Evolutionary conservation across 176 grass and related monocot species (phyloP), one percentile per base, ranked within the genome.

Genomic region (Poa pratensis): DNA sequence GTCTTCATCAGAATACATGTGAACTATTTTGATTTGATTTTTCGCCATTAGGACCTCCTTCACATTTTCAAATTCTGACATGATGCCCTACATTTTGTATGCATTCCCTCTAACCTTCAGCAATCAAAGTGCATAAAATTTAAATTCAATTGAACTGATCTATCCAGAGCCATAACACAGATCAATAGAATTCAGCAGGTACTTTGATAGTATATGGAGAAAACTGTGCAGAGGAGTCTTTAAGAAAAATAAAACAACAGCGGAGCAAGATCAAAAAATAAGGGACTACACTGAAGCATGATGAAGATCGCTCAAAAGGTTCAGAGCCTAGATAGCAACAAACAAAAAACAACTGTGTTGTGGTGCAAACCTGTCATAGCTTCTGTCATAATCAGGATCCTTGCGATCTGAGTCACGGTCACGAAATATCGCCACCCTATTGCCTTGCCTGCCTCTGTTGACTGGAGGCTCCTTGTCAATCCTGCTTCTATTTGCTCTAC

Each of bases 381-480:
- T 99, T 83, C 97, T 91, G 71, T 99, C 94, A 86, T 99, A 99
- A 79, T 99, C 97, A 86, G 97, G 97, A 96, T 99, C 97, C 80
- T 96, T 99, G 65, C 97, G 86, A 54, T 99, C 97, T 0, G 94
- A 83, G 20, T 99, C 97, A 28, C 91, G 94, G 57, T 99, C 97
- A 50, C 97, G 85, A 80, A 99, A 99, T 82, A 99, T 96, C n/a
- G 97, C 97, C 73, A 99, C 96, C 69, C 92, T 93, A 58, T 77
- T 87, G 65, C 89, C 87, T 22, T 89, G 65, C 80, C 88, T 94
- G 52, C 79, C 75, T 62, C 90, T 95, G 65, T 49, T 88, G 32
- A 80, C 55, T 59, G 67, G 76, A 50, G 69, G 88, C 73, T 95
- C 96, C 75, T 87, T 89, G 11, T 95, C 93, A 30, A 50, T 78